Percentiles rank a stretch among this genome's conserved stretches.
Conservation (phyloP, 441 rosid species). For the Erysimum cheiri region DNA sequence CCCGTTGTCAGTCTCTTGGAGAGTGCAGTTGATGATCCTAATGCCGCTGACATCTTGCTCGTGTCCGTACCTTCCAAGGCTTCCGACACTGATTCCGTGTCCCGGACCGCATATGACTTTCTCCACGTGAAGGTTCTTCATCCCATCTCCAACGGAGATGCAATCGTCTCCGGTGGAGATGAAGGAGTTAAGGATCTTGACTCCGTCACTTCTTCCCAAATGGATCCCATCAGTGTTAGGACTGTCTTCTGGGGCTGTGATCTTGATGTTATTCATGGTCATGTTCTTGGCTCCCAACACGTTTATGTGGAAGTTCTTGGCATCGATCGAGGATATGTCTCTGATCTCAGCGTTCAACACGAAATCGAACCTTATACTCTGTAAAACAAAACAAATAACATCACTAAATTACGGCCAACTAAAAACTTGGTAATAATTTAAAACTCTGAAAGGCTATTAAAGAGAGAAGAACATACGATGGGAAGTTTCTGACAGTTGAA, state of each 20-base stretch:
- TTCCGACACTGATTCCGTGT: slow-evolving; percentile 39
- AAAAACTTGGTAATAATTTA: neutral
- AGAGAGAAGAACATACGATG: slow-evolving; percentile 45
- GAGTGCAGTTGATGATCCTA: slow-evolving; percentile 34
- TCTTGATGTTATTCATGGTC: slow-evolving; percentile 26
- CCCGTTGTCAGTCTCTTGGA: slow-evolving; percentile 31
- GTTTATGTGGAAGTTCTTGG: slow-evolving; percentile 43
- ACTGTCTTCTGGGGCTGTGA: slow-evolving; percentile 23
- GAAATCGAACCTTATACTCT: slow-evolving; percentile 39
- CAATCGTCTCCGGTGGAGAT: slow-evolving; percentile 41
- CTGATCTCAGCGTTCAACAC: slow-evolving; percentile 26
- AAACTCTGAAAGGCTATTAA: neutral
- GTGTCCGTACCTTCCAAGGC: slow-evolving; percentile 35
- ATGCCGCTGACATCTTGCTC: slow-evolving; percentile 36
- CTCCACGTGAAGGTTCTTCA: slow-evolving; percentile 37
- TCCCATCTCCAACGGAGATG: slow-evolving; percentile 41
- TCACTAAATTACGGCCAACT: neutral
- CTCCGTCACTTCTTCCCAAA: slow-evolving; percentile 39
- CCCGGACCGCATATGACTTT: slow-evolving; percentile 38
- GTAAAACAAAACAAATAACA: slow-evolving; percentile 16
- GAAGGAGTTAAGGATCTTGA: slow-evolving; percentile 27
- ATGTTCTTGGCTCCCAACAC: slow-evolving; percentile 39
- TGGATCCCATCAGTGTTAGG: slow-evolving; percentile 44
- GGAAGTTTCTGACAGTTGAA: slow-evolving; percentile 48
- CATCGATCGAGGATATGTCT: slow-evolving; percentile 34